phyloP scores from a whole-genome alignment of 768 basidiomycete species.

The Fibroporia radiculosa region DNA sequence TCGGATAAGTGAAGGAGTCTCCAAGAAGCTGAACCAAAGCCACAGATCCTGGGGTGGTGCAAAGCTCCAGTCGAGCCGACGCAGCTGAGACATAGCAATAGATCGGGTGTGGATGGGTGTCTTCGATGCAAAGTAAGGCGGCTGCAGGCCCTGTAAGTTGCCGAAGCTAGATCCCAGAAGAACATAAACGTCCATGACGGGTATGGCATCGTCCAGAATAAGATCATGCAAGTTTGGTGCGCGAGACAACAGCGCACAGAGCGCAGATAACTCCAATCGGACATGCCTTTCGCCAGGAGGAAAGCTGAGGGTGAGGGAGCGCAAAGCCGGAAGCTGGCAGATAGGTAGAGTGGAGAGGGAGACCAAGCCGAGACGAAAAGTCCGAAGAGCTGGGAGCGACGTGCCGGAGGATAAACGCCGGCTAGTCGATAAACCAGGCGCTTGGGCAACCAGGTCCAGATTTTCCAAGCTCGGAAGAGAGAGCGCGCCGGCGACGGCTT shows the following conservation, averaged over 20 bases:
- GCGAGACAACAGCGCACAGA: background rate
- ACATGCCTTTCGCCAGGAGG: background rate
- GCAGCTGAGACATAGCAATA: background rate
- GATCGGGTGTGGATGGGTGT: background rate
- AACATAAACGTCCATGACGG: background rate
- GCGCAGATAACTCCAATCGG: too few species aligned
- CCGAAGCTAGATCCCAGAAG: too few species aligned
- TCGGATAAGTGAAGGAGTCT: background rate
- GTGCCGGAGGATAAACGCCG: background rate
- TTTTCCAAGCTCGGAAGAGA: too few species aligned
- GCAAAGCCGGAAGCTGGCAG: background rate
- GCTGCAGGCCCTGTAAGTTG: background rate
- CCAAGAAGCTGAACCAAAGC: background rate
- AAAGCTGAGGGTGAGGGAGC: constrained; percentile 2
- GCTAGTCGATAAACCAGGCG: too few species aligned
- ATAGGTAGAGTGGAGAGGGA: constrained; percentile 4
- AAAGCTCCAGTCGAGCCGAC: background rate
- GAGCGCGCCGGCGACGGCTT: too few species aligned
- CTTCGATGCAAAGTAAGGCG: too few species aligned
- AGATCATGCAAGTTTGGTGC: background rate
- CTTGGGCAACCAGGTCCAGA: too few species aligned
- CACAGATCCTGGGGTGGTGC: constrained; percentile 1
- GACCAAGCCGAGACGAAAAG: constrained; percentile 1
- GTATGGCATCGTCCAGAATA: background rate
- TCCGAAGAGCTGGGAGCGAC: background rate